Percentiles rank a stretch among this genome's conserved stretches.
These are phyloP conservation scores for Centrapalus pauciflorus DNA, from an alignment of 129 eudicot genomes.

Conservation along the genomic window DNA sequence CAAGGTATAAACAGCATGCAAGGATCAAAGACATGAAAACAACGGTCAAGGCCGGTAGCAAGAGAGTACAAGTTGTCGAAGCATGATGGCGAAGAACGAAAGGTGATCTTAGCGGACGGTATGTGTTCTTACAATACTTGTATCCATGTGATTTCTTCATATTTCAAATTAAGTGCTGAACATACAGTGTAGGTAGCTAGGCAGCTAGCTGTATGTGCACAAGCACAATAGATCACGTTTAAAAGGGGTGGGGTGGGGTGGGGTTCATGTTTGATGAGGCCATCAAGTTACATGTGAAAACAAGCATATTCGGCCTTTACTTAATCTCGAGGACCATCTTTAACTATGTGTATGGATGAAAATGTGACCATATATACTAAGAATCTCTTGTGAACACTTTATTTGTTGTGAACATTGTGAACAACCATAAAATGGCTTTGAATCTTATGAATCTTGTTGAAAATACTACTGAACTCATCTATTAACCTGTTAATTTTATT, in stretches of 20 bases:
- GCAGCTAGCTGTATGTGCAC: background rate
- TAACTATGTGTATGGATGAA: too few species aligned
- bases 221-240: background rate
- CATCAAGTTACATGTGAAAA: constrained; percentile 9
- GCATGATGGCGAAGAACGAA: constrained; percentile 3
- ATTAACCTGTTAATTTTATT: too few species aligned
- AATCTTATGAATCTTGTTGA: too few species aligned
- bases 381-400: too few species aligned
- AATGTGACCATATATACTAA: too few species aligned
- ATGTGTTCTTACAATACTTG: constrained; percentile 17
- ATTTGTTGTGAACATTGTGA: too few species aligned
- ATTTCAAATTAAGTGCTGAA: background rate
- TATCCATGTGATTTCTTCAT: constrained; percentile 12
- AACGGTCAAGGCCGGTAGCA: background rate
- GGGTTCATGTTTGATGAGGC: background rate
- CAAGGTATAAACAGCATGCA: constrained; percentile 9
- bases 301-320: background rate
- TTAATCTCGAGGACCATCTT: too few species aligned
- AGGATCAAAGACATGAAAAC: background rate
- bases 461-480: too few species aligned
- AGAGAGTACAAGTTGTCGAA: background rate
- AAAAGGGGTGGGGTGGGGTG: background rate
- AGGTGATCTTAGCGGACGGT: constrained; percentile 29
- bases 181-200: too few species aligned
- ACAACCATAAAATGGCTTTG: too few species aligned